Conservation (phyloP, 2,329 filamentous ascomycete species). For the Colletotrichum orchidophilum region DNA sequence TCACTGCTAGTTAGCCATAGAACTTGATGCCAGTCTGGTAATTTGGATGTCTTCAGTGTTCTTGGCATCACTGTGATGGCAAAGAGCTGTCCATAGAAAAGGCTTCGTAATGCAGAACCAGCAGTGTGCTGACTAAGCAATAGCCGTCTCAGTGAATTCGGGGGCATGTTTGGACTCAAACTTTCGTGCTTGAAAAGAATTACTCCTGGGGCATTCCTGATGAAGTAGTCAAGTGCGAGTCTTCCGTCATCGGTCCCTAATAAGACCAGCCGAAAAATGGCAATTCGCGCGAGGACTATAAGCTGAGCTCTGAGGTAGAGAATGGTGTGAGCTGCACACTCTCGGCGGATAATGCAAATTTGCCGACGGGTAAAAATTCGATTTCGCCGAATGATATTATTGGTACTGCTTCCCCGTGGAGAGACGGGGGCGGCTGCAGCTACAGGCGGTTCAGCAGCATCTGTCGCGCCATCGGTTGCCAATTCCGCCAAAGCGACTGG, state of each 20-base stretch:
- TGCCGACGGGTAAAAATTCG: slow-evolving; percentile 20
- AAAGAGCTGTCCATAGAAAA: not conserved
- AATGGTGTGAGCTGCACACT: not conserved
- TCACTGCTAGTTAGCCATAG: not conserved
- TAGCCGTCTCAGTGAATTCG: not conserved
- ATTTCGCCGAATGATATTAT: slow-evolving; percentile 7
- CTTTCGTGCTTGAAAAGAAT: not conserved
- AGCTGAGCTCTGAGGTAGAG: not conserved
- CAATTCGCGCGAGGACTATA: not conserved
- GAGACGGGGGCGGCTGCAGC: slow-evolving; percentile 1
- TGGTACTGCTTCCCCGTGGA: not conserved
- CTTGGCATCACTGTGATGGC: not conserved
- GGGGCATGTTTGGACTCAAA: not conserved
- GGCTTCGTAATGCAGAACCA: too few species aligned
- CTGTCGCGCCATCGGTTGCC: slow-evolving; percentile 1
- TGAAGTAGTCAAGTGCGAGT: not conserved
- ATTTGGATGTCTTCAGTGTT: not conserved
- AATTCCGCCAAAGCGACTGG: slow-evolving; percentile 8
- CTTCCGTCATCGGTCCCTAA: not conserved
- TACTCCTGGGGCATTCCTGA: not conserved
- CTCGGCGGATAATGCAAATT: not conserved
- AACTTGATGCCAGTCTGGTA: not conserved
- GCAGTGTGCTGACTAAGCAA: not conserved
- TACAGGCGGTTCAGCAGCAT: slow-evolving; percentile 3
- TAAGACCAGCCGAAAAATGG: too few species aligned